A percentile compares a stretch with the other conserved stretches of the same genome.
Conservation (phyloP, 768 basidiomycete species). For the Trametes elegans region DNA sequence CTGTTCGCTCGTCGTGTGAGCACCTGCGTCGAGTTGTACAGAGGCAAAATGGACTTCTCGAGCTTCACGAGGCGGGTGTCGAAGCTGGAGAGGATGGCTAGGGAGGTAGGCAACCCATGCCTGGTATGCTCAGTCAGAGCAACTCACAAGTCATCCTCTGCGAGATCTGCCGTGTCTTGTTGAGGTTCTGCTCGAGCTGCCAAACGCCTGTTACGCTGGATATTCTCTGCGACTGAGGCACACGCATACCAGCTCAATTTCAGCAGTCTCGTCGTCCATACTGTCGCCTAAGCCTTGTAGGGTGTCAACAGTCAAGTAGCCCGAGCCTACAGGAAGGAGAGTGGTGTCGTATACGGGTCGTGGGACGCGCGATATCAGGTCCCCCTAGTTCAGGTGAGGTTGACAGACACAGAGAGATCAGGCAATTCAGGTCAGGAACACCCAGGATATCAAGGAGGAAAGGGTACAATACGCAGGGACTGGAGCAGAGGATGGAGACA, state of each 20-base stretch:
- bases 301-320: background rate
- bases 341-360: background rate
- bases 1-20: constrained; percentile 71
- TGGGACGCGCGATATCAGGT: no score
- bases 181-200: constrained; percentile 82
- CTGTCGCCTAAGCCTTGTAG: background rate
- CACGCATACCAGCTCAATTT: constrained; percentile 76
- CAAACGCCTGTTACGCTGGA: background rate
- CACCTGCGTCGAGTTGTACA: constrained; percentile 77
- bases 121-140: background rate
- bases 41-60: constrained; percentile 80
- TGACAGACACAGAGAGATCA: no score
- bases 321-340: background rate
- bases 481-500: no score
- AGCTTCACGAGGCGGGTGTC: constrained; percentile 79
- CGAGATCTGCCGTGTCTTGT: constrained; percentile 82
- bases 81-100: constrained; percentile 82
- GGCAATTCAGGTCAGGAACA: no score
- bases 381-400: no score
- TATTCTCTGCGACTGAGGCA: background rate
- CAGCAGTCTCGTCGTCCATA: constrained; percentile 66
- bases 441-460: no score
- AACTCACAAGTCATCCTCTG: constrained; percentile 80
- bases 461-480: no score
- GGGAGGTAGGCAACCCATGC: background rate